Evolutionary conservation across 345 rosid species (phyloP), one percentile per base, ranked within the genome.

Genomic region (Reutealis trisperma): DNA sequence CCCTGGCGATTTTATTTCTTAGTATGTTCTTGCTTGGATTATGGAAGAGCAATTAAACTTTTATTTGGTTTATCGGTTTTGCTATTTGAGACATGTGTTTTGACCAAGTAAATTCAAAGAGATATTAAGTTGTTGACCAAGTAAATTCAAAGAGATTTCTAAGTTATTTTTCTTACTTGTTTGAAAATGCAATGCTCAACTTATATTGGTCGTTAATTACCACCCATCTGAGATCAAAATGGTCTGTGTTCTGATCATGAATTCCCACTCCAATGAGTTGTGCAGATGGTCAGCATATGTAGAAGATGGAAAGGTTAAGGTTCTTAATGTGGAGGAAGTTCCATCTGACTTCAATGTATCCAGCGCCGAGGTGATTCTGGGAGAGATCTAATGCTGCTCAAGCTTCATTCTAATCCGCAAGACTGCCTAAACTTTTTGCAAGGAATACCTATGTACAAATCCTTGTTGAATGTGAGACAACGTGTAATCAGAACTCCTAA

Each of bases 221-320:
- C 25, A 51, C 27, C 60, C 41, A 37, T 15, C 52, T 44, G 27
- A 37, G 58, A 65, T 30, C 34, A 27, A 34, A 66, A 59, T 54
- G 25, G 4, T 30, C 45, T 42, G 52, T 37, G 42, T 64, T 30
- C 54, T 65, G 25, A 51, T 63, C 2, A 49, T 15, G 42, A 59
- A 9, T 42, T 51, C 52, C 42, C 32, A 63, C 15, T 73, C 64
- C 45, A 12, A 4, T 73, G 18, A 34, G 0, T 19, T 70, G 16
- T 79, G 73, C 79, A 95, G 98, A 82, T 95, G 99, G 97, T 93
- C 99, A 4, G 98, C 99, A 15, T 92, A 88, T 37, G 89, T 93
- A 68, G 98, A 86, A 66, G 92, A 93, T 44, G 96, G 98, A 80
- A 92, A 84, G 78, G 91, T 95, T 16, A 90, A 95, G 88, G 86